phyloP scores from a whole-genome alignment of 176 grass and related monocot genomes.

The Canna indica region DNA sequence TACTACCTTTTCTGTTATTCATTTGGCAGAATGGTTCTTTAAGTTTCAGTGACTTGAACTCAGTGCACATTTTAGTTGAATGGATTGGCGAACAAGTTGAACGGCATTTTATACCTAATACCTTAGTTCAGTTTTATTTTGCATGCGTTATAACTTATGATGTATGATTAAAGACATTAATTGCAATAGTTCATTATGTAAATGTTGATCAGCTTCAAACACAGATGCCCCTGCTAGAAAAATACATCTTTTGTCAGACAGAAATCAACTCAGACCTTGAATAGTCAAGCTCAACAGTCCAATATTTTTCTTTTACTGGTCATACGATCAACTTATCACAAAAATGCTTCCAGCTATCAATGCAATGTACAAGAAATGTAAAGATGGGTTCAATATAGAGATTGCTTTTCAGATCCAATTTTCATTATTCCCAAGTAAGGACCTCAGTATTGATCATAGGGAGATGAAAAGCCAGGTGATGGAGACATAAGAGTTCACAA shows the following conservation, averaged over 20 bases:
- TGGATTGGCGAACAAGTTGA: too few species aligned
- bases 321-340: not conserved
- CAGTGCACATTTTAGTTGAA: too few species aligned
- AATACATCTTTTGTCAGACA: not conserved
- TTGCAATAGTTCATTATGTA: too few species aligned
- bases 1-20: not conserved
- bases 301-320: not conserved
- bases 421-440: not conserved
- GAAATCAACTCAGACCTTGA: not conserved
- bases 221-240: not conserved
- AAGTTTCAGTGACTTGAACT: too few species aligned
- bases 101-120: too few species aligned
- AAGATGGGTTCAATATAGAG: not conserved
- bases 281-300: not conserved
- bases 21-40: not conserved
- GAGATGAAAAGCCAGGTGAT: not conserved
- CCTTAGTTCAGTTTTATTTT: too few species aligned
- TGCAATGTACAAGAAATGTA: not conserved
- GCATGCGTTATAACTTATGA: too few species aligned
- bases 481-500: too few species aligned
- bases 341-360: not conserved
- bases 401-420: not conserved
- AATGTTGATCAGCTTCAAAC: not conserved
- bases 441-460: not conserved
- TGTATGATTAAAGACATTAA: too few species aligned